Evolutionary conservation across 164 flowering plant species (phyloP).

Genomic region (Vitis riparia): DNA sequence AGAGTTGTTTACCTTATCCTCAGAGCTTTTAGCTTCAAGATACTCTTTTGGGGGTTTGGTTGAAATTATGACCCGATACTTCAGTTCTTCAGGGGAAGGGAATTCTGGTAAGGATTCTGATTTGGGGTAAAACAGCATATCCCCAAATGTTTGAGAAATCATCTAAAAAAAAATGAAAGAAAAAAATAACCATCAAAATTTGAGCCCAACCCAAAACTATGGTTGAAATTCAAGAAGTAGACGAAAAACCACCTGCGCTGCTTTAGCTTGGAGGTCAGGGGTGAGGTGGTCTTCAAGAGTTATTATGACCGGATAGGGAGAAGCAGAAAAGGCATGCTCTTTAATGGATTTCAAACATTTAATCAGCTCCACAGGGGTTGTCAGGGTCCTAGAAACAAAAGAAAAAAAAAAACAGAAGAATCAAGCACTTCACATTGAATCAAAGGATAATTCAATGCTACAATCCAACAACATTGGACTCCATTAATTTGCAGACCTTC

Average conservation of each 20-base stretch:
- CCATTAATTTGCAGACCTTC: constrained; percentile 31
- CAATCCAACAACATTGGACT: no score
- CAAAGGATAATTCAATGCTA: not conserved
- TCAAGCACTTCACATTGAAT: no score
- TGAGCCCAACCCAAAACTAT: not conserved
- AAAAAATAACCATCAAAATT: not conserved
- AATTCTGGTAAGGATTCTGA: constrained; percentile 10
- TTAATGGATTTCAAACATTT: constrained; percentile 56
- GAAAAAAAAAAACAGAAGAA: not conserved
- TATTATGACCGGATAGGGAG: constrained; percentile 56
- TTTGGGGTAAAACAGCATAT: constrained; percentile 9
- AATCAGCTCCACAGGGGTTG: constrained; percentile 54
- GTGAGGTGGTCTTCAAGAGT: constrained; percentile 72
- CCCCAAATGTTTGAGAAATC: constrained; percentile 20
- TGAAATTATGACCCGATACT: constrained; percentile 4
- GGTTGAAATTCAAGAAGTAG: not conserved
- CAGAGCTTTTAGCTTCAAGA: constrained; percentile 18
- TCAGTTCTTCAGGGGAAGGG: constrained; percentile 17
- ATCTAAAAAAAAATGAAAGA: constrained; percentile 11
- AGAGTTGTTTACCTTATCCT: constrained; percentile 7
- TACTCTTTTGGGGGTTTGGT: constrained; percentile 19
- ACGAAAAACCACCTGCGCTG: constrained; percentile 40
- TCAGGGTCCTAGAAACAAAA: constrained; percentile 43
- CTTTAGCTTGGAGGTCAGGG: constrained; percentile 57
- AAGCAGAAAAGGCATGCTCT: constrained; percentile 55